phyloP scores from a whole-genome alignment of 169 alveolate species.

The Babesia divergens region DNA sequence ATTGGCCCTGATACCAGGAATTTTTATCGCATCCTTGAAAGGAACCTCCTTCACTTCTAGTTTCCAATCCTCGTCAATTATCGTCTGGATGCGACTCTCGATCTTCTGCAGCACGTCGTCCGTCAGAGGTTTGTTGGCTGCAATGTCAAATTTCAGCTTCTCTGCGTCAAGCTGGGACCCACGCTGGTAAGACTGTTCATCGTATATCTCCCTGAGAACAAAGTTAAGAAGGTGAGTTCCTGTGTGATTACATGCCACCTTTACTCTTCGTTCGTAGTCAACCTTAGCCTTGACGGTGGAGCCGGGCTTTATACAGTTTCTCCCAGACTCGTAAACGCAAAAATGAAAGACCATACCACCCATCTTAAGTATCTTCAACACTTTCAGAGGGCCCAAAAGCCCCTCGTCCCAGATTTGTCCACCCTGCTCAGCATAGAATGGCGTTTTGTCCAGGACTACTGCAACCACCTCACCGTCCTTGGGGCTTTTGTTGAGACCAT shows the following conservation, averaged over 20 bases:
- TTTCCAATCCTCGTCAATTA: slow-evolving; percentile 68
- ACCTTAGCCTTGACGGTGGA: slow-evolving; percentile 50
- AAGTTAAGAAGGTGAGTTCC: slow-evolving; percentile 88
- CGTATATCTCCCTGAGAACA: slow-evolving; percentile 78
- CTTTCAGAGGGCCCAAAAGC: slow-evolving; percentile 67
- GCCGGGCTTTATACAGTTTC: not conserved
- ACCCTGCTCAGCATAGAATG: slow-evolving; percentile 86
- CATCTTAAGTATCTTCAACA: slow-evolving; percentile 81
- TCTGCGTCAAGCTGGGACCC: slow-evolving; percentile 85
- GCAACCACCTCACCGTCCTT: slow-evolving; percentile 66
- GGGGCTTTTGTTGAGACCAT: slow-evolving; percentile 37
- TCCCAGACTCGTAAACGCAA: slow-evolving; percentile 62
- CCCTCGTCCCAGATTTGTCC: slow-evolving; percentile 83
- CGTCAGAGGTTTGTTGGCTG: slow-evolving; percentile 67
- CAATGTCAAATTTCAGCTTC: slow-evolving; percentile 83
- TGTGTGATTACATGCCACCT: slow-evolving; percentile 89
- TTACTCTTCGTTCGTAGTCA: slow-evolving; percentile 82
- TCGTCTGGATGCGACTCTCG: slow-evolving; percentile 64
- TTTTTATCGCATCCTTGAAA: slow-evolving; percentile 70
- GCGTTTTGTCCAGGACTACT: slow-evolving; percentile 81
- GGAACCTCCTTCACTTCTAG: slow-evolving; percentile 68
- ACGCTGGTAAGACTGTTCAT: slow-evolving; percentile 72
- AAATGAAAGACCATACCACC: slow-evolving; percentile 84
- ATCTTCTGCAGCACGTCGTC: slow-evolving; percentile 67
- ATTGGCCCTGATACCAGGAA: slow-evolving; percentile 79